Percentiles rank a stretch among this genome's conserved stretches.
Evolutionary conservation across 495 filamentous ascomycete genomes (phyloP).

Genomic region (Mytilinidion resinicola): DNA sequence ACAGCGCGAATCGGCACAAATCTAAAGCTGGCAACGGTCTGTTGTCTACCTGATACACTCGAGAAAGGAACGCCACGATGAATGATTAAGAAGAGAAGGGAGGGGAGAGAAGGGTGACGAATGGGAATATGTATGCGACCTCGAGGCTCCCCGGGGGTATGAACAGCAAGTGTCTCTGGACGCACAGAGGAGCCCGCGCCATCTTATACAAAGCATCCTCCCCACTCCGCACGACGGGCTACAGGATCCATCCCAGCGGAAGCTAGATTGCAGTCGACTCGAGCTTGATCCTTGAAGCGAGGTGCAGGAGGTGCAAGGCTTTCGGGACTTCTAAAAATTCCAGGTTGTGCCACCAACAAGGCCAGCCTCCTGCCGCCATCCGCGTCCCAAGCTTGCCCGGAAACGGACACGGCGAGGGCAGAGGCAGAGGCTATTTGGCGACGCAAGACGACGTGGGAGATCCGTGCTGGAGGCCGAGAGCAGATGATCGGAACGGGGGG

Average conservation of each 20-base stretch:
- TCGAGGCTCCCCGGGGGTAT: no score
- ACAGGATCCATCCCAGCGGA: background rate
- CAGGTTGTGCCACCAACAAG: background rate
- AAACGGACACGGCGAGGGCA: background rate
- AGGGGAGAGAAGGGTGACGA: no score
- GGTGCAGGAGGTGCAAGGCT: background rate
- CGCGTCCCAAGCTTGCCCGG: background rate
- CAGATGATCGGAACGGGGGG: background rate
- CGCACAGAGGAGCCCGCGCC: background rate
- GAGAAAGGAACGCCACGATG: no score
- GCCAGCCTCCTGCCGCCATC: background rate
- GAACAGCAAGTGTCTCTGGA: no score
- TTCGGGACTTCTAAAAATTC: background rate
- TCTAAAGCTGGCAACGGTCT: no score
- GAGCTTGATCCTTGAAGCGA: background rate
- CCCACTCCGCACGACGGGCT: background rate
- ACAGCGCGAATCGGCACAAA: no score
- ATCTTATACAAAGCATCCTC: slow-evolving; percentile 1
- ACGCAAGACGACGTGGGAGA: background rate
- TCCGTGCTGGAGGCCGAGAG: background rate
- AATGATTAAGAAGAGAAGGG: no score
- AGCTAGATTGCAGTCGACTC: background rate
- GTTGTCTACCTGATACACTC: no score
- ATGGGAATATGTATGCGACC: no score
- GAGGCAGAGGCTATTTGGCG: background rate